These are phyloP conservation scores for Auriscalpium microsporum DNA, from an alignment of 768 basidiomycete species.

Conservation along the genomic window DNA sequence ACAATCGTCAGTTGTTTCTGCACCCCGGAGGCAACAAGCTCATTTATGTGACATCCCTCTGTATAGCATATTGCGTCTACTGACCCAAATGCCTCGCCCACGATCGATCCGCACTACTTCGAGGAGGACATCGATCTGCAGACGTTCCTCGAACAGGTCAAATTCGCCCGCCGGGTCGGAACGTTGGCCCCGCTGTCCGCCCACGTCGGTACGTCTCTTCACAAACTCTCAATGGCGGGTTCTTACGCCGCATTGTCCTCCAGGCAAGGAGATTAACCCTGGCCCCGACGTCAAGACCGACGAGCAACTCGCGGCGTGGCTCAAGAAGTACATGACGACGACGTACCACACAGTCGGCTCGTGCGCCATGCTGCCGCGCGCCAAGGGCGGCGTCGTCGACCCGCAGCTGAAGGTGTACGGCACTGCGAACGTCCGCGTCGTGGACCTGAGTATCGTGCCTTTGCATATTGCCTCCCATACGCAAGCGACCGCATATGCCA, in stretches of 20 bases:
- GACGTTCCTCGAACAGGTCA: constrained; percentile 22
- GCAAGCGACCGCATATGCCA: constrained; percentile 37
- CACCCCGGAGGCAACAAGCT: neutral
- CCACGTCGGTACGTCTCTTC: constrained; percentile 15
- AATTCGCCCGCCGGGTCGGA: constrained; percentile 20
- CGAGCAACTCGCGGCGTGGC: constrained; percentile 20
- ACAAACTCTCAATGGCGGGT: neutral
- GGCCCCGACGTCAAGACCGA: constrained; percentile 23
- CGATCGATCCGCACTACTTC: constrained; percentile 26
- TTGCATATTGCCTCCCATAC: constrained; percentile 42
- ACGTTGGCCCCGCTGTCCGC: constrained; percentile 19
- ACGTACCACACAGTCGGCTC: constrained; percentile 37
- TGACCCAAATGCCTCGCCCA: constrained; percentile 21
- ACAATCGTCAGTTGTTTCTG: constrained; percentile 31
- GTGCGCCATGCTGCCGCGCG: constrained; percentile 45
- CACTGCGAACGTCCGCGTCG: constrained; percentile 47
- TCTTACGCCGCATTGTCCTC: neutral
- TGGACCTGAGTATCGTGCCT: constrained; percentile 46
- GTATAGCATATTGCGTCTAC: constrained; percentile 22
- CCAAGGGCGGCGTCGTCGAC: constrained; percentile 45
- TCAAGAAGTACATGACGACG: constrained; percentile 14
- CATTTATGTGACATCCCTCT: neutral
- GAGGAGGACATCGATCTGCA: constrained; percentile 26
- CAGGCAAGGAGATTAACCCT: constrained; percentile 24
- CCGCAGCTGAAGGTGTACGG: constrained; percentile 45